A percentile compares a stretch with the other conserved stretches of the same genome.
These are phyloP conservation scores for Diaporthe amygdali DNA, from an alignment of 2,329 filamentous ascomycete species.

Conservation along the genomic window DNA sequence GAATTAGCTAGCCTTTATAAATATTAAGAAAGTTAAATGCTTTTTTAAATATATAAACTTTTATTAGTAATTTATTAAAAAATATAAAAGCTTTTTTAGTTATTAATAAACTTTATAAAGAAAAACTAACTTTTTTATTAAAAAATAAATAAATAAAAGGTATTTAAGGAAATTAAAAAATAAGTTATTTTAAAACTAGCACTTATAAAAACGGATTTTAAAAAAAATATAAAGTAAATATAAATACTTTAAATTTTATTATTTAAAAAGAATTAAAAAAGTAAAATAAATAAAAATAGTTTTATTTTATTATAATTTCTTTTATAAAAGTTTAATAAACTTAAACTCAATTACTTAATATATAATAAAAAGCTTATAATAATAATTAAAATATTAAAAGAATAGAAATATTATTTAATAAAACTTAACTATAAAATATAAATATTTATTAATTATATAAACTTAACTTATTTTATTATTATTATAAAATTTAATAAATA, in stretches of 20 bases:
- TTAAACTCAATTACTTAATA: background rate
- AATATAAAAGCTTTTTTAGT: background rate
- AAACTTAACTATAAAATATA: background rate
- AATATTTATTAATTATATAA: background rate
- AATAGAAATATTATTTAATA: background rate
- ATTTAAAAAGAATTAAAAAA: background rate
- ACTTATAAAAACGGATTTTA: background rate
- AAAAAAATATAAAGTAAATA: background rate
- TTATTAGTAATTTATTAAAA: slow-evolving; percentile 1
- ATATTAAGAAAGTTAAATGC: background rate
- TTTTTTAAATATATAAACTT: slow-evolving; percentile 8
- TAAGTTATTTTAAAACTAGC: background rate
- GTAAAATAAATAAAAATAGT: background rate
- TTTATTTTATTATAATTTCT: background rate
- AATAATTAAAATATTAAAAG: background rate
- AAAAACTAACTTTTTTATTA: background rate
- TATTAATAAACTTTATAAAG: background rate
- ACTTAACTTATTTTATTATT: background rate
- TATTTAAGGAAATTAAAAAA: too few relatives aligned
- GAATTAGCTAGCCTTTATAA: background rate
- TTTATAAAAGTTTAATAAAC: background rate
- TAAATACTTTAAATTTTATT: background rate
- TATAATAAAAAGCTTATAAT: background rate
- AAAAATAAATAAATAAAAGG: background rate
- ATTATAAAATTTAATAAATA: background rate